Evolutionary conservation across 768 basidiomycete genomes (phyloP), one percentile per base, ranked within the genome.

Genomic region (Tulasnella sp.): DNA sequence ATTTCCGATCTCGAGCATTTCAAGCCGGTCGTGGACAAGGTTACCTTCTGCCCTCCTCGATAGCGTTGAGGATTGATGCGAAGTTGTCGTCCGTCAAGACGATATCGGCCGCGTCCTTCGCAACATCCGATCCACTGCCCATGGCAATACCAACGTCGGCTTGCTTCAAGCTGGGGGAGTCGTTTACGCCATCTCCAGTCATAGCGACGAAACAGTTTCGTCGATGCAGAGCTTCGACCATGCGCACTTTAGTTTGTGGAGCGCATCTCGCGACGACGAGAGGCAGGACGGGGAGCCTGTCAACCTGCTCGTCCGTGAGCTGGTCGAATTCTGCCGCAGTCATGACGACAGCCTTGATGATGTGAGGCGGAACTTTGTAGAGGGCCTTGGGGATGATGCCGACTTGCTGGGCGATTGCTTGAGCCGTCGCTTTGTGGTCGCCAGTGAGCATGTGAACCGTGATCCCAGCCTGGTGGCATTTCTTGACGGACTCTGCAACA

Each of bases 391-490:
- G 85, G 77, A 93, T 90, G 74, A 93, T 86, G 82, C 92, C 92
- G 83, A 93, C 92, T 86, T 93, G 92, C 82, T 92, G 88, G 16
- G 92, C 92, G 81, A 93, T 92, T 22, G 92, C 92, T 84, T 93
- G 92, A 1, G 92, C 92, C 0, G 92, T 93, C 85, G 92, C 92
- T 1, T 92, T 92, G 84, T 93, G 92, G 72, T 74, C 81, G 90
- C 91, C 92, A 34, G 92, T 93, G 7, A 93, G 90, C 92, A 93
- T 93, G 90, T 92, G 92, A 46, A 93, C 91, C 85, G 92, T 92
- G 84, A 93, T 93, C 1, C 92, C 92, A 3, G 92, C 92, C 11
- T 37, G 91, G 92, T 6, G 92, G 92, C 82, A 93, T 92, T 14
- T 92, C 92, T 83, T 93, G 91, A 46, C 92, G 90, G 18, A 93